Conservation (phyloP, 371 early-diverging fungal species). For the Gilbertella persicaria region DNA sequence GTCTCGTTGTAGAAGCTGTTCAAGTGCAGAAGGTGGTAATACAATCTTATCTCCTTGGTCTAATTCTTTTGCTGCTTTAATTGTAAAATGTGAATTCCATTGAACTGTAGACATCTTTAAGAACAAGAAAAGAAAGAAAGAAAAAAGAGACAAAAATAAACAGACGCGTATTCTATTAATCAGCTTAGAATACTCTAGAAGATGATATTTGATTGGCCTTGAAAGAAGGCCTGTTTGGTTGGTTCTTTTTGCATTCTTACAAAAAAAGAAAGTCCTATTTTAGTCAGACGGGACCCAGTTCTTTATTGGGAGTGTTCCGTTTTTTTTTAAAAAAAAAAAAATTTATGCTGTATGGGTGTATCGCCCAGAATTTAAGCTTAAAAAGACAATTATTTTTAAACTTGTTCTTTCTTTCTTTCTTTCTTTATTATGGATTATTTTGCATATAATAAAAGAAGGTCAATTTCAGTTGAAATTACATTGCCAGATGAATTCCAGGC, state of each 20-base stretch:
- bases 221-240: background rate
- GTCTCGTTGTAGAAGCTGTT: conserved; percentile 37
- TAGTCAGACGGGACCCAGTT: conserved; percentile 4
- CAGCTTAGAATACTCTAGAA: no score
- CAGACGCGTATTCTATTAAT: no score
- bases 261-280: background rate
- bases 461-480: conserved; percentile 6
- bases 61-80: conserved; percentile 24
- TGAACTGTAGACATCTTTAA: conserved; percentile 1
- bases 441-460: conserved; percentile 17
- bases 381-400: background rate
- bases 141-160: no score
- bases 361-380: background rate
- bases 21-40: conserved; percentile 61
- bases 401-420: conserved; percentile 1
- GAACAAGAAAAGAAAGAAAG: background rate
- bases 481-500: background rate
- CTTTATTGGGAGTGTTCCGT: conserved; percentile 10
- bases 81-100: conserved; percentile 27
- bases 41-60: conserved; percentile 67
- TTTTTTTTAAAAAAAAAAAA: background rate
- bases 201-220: background rate
- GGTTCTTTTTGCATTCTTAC: background rate
- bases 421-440: conserved; percentile 22
- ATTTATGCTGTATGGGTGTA: conserved; percentile 1